Evolutionary conservation across 2,329 filamentous ascomycete genomes (phyloP).

Genomic region (Beauveria pseudobassiana): DNA sequence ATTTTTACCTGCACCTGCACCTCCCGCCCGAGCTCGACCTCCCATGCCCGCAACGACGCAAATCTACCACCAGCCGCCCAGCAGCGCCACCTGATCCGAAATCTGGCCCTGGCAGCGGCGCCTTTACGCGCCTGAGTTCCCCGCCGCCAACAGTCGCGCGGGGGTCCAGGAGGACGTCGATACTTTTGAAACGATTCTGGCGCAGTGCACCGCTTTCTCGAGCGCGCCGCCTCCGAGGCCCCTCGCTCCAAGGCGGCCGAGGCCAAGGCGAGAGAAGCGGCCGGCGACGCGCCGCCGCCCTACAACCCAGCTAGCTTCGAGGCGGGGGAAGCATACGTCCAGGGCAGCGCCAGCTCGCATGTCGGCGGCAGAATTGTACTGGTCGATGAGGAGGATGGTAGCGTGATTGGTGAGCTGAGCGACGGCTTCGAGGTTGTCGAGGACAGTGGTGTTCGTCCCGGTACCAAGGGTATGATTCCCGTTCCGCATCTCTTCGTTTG

Average conservation of each 20-base stretch:
- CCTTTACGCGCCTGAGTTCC: conserved; percentile 94
- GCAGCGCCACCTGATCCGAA: conserved; percentile 89
- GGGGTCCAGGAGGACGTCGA: conserved; percentile 87
- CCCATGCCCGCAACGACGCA: conserved; percentile 88
- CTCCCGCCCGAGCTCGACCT: conserved; percentile 91
- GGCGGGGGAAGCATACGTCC: conserved; percentile 70
- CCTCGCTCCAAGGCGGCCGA: conserved; percentile 23
- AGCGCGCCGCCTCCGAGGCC: conserved; percentile 61
- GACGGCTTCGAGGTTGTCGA: conserved; percentile 77
- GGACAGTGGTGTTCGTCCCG: conserved; percentile 64
- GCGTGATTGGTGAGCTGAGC: conserved; percentile 84
- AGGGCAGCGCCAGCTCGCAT: conserved; percentile 48
- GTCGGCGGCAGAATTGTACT: conserved; percentile 74
- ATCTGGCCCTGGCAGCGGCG: conserved; percentile 76
- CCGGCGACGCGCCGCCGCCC: conserved; percentile 40
- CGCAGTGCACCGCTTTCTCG: conserved; percentile 97
- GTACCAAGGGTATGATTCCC: conserved; percentile 69
- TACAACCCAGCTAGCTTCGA: conserved; percentile 81
- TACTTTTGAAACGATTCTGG: conserved; percentile 94
- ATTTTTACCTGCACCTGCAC: conserved; percentile 95
- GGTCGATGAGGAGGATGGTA: conserved; percentile 92
- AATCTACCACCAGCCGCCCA: conserved; percentile 91
- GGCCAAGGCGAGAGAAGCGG: conserved; percentile 32
- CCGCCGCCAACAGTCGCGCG: conserved; percentile 59
- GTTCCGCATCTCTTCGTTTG: neutral